Base-by-base conservation (phyloP, 73 alveolate genomes). In the Paramecium biaurelia region DNA sequence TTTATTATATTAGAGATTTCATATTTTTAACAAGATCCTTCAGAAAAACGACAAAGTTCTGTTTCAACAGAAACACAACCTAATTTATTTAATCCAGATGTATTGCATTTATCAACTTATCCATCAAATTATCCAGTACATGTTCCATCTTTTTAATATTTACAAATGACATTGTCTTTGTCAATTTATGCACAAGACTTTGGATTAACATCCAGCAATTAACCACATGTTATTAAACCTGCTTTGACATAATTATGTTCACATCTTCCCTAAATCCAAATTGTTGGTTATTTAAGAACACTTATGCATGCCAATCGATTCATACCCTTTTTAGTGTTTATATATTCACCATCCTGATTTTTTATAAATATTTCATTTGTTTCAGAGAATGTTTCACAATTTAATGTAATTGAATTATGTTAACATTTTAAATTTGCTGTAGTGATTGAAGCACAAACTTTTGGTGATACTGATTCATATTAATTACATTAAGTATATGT, bases 221-320 rank as follows among this genome's bases (percentile, higher is more conserved):
- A 7, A 7, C 28, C 26, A 42, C 90, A 79, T 14, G 90, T 47
- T 18, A 23, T 41, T 42, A 79, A 24, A 5, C 26, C 90, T 43
- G 23, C 34, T 41, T 23, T 41, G 0, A 79, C 49, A 20, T n/a
- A 8, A 32, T 79, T 43, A 12, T 43, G 20, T 18, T 20, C 20
- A 18, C 90, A 79, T 23, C 37, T 24, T 26, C 34, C 74, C 24
- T 42, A 20, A 6, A 45, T 8, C 90, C 90, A 79, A 5, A 43
- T 14, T 11, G 63, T 14, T 4, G 90, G 76, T 8, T 41, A 12
- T 20, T 79, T 41, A n/a, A 6, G 4, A 12, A 43, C 42, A 79
- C 34, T 79, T 1, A 42, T 11, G 18, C 90, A 79, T 43, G 90
- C 90, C 74, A 79, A 43, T 18, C 56, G 9, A 79, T 79, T 79